Evolutionary conservation across 176 grass and related monocot species (phyloP).

Genomic region (Raddia guianensis): DNA sequence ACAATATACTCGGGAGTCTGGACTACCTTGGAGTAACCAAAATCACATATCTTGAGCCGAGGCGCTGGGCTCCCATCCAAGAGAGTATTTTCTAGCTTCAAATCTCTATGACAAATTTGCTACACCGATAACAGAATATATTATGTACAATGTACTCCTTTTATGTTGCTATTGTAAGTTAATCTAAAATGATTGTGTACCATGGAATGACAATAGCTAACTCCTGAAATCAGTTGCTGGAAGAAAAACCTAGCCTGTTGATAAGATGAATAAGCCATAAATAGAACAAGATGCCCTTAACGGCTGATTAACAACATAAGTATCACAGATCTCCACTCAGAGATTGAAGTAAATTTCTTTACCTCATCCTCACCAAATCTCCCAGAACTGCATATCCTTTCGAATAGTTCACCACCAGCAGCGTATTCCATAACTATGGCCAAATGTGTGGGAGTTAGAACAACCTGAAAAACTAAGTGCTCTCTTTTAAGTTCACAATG

Average conservation of each 20-base stretch:
- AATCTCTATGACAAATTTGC: conserved; percentile 98
- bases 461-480: conserved; percentile 78
- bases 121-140: conserved; percentile 39
- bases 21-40: conserved; percentile 96
- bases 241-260: conserved; percentile 96
- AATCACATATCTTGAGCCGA: conserved; percentile 97
- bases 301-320: not conserved
- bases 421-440: conserved; percentile 99
- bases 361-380: conserved; percentile 99
- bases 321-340: not conserved
- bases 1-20: not conserved
- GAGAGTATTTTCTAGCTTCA: conserved; percentile 98
- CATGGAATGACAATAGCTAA: conserved; percentile 99
- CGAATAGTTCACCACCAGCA: conserved; percentile 94
- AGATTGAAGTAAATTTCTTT: conserved; percentile 15
- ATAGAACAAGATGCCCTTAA: conserved; percentile 7
- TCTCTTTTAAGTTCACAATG: conserved; percentile 42
- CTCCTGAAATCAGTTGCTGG: conserved; percentile 94
- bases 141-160: conserved; percentile 10
- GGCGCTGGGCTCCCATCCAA: conserved; percentile 88
- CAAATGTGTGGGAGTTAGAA: conserved; percentile 95
- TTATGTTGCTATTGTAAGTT: not conserved
- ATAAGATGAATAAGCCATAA: conserved; percentile 32
- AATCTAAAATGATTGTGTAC: conserved; percentile 48
- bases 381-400: conserved; percentile 85